Percentiles rank a stretch among this genome's conserved stretches.
Evolutionary conservation across 2,329 filamentous ascomycete species (phyloP).

Genomic region (Fusarium musae): DNA sequence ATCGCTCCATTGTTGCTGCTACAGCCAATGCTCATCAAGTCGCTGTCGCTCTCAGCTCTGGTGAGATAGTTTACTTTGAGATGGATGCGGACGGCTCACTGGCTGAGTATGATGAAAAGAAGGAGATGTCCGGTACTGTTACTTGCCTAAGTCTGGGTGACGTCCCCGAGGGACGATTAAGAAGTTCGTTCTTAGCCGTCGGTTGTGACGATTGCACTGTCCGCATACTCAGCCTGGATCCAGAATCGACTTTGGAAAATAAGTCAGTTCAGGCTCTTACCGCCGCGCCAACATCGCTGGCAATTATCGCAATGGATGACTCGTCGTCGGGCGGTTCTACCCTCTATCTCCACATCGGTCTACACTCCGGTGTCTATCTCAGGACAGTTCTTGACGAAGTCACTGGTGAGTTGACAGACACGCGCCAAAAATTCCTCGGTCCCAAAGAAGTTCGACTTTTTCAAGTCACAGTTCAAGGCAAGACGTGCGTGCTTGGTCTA

Average conservation of each 20-base stretch:
- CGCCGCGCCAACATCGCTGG: constrained; percentile 86
- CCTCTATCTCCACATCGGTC: constrained; percentile 93
- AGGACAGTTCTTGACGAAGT: constrained; percentile 94
- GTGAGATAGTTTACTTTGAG: constrained; percentile 98
- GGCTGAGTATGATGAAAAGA: constrained; percentile 94
- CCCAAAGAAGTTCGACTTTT: constrained; percentile 91
- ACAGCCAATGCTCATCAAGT: constrained; percentile 94
- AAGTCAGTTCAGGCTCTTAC: constrained; percentile 95
- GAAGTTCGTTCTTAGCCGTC: constrained; percentile 94
- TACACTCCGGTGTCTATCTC: constrained; percentile 95
- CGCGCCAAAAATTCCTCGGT: constrained; percentile 91
- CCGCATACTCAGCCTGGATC: constrained; percentile 88
- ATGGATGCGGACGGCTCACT: constrained; percentile 92
- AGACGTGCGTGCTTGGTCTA: constrained; percentile 86
- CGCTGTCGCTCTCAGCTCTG: constrained; percentile 91
- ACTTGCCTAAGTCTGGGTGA: constrained; percentile 94
- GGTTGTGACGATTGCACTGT: constrained; percentile 98
- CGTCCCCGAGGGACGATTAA: constrained; percentile 86
- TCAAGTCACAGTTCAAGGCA: constrained; percentile 86
- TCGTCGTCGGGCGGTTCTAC: constrained; percentile 89
- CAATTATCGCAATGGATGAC: constrained; percentile 96
- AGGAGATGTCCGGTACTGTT: constrained; percentile 94
- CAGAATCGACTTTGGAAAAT: constrained; percentile 89
- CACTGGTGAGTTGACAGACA: constrained; percentile 95
- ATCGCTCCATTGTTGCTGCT: constrained; percentile 94